These are phyloP conservation scores for Penicillium angulare DNA, from an alignment of 495 filamentous ascomycete genomes.

Conservation along the genomic window DNA sequence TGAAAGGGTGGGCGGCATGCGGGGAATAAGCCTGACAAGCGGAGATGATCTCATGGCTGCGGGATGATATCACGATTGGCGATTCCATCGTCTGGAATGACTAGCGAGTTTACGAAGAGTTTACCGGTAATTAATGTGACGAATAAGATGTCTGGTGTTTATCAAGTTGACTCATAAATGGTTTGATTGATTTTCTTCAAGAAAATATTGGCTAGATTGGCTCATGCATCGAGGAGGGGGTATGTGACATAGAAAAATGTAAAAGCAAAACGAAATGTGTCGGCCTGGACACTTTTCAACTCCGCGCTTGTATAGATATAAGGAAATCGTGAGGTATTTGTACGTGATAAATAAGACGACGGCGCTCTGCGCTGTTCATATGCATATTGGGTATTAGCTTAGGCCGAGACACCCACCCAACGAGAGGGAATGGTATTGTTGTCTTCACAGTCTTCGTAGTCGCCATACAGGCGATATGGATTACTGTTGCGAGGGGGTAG, in stretches of 20 bases:
- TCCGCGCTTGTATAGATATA: constrained; percentile 25
- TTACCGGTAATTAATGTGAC: constrained; percentile 4
- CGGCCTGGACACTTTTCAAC: constrained; percentile 22
- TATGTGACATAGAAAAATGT: constrained; percentile 19
- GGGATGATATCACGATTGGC: constrained; percentile 21
- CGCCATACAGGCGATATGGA: constrained; percentile 22
- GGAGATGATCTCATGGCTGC: constrained; percentile 21
- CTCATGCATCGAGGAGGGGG: constrained; percentile 6
- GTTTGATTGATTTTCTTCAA: neutral
- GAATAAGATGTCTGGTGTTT: neutral
- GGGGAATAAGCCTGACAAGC: constrained; percentile 7
- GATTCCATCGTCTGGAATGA: neutral
- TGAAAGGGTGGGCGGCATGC: constrained; percentile 1
- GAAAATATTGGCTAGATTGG: neutral
- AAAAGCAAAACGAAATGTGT: constrained; percentile 11
- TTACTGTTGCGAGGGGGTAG: constrained; percentile 74
- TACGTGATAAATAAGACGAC: constrained; percentile 8
- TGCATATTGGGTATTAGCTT: constrained; percentile 4
- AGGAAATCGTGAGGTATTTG: constrained; percentile 13
- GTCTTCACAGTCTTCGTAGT: constrained; percentile 36
- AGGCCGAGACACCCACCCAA: constrained; percentile 43
- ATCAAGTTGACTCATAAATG: neutral
- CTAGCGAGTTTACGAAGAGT: constrained; percentile 3
- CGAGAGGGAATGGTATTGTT: constrained; percentile 35
- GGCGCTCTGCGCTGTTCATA: constrained; percentile 16